These are phyloP conservation scores for Talaromyces sp. DNA, from an alignment of 2,329 filamentous ascomycete species.

Conservation along the genomic window DNA sequence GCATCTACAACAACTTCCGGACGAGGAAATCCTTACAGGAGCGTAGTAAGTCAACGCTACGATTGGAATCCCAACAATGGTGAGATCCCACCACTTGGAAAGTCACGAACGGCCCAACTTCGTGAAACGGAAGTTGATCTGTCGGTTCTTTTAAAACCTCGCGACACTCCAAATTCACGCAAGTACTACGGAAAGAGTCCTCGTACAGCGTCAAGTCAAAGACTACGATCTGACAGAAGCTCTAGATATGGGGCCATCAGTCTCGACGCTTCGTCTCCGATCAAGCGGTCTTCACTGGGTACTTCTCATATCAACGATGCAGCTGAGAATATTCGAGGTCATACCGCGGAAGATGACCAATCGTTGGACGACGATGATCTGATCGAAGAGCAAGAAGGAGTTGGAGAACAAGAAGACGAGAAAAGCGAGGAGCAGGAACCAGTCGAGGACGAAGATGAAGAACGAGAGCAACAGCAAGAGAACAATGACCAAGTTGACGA, in stretches of 20 bases:
- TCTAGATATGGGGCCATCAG: background rate
- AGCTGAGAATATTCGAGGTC: background rate
- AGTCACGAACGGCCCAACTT: slow-evolving; percentile 32
- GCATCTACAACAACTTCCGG: background rate
- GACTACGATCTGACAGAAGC: slow-evolving; percentile 6
- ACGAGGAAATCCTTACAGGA: background rate
- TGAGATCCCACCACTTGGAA: slow-evolving; percentile 29
- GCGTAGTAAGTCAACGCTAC: slow-evolving; percentile 27
- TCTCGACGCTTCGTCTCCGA: slow-evolving; percentile 9
- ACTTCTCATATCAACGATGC: background rate
- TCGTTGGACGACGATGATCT: background rate
- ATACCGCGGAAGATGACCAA: background rate
- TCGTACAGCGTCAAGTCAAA: slow-evolving; percentile 23
- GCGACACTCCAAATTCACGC: slow-evolving; percentile 35
- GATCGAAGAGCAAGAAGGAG: background rate
- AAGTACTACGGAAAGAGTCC: slow-evolving; percentile 37
- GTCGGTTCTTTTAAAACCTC: slow-evolving; percentile 29
- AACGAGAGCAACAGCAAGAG: slow-evolving; percentile 20
- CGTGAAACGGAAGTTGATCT: slow-evolving; percentile 37
- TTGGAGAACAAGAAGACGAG: background rate
- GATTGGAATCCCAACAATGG: slow-evolving; percentile 32
- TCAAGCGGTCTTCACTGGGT: background rate
- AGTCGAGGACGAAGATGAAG: slow-evolving; percentile 22
- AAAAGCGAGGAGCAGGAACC: slow-evolving; percentile 17
- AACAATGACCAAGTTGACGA: background rate